Conservation (phyloP, 2,329 filamentous ascomycete species). For the Acrodontium crateriforme region DNA sequence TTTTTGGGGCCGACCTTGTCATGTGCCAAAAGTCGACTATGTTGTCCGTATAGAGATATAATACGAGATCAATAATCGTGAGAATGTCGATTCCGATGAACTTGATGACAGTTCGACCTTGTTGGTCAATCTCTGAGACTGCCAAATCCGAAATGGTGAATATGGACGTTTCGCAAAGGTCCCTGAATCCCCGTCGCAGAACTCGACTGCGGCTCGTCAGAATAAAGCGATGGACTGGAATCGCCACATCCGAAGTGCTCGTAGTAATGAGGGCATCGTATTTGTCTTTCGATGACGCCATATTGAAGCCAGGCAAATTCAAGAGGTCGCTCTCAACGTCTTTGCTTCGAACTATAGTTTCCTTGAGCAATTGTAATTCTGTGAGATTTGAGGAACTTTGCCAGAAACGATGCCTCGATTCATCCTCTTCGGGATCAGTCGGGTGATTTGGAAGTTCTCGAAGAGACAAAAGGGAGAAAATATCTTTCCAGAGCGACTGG, state of each 20-base stretch:
- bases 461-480: slow-evolving; percentile 57
- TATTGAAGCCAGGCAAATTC: slow-evolving; percentile 31
- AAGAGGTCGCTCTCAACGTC: slow-evolving; percentile 52
- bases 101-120: slow-evolving; percentile 44
- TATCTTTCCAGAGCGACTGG: slow-evolving; percentile 60
- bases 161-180: slow-evolving; percentile 41
- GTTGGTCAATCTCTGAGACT: slow-evolving; percentile 37
- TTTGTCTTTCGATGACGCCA: slow-evolving; percentile 25
- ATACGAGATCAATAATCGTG: slow-evolving; percentile 62
- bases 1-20: slow-evolving; percentile 47
- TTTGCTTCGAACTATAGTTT: slow-evolving; percentile 46
- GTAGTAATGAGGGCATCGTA: slow-evolving; percentile 37
- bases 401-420: slow-evolving; percentile 36
- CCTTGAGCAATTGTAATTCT: slow-evolving; percentile 38
- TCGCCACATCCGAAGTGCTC: slow-evolving; percentile 50
- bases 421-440: slow-evolving; percentile 23
- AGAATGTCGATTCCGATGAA: slow-evolving; percentile 63
- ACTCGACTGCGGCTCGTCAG: slow-evolving; percentile 59
- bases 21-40: slow-evolving; percentile 80
- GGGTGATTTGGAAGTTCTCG: slow-evolving; percentile 35
- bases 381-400: slow-evolving; percentile 19
- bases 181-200: slow-evolving; percentile 47
- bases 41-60: slow-evolving; percentile 70
- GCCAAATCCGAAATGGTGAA: slow-evolving; percentile 48
- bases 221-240: slow-evolving; percentile 76